Evolutionary conservation across 1,284 basidiomycete species (phyloP), one percentile per base, ranked within the genome.

Genomic region (Moesziomyces globuligerus): DNA sequence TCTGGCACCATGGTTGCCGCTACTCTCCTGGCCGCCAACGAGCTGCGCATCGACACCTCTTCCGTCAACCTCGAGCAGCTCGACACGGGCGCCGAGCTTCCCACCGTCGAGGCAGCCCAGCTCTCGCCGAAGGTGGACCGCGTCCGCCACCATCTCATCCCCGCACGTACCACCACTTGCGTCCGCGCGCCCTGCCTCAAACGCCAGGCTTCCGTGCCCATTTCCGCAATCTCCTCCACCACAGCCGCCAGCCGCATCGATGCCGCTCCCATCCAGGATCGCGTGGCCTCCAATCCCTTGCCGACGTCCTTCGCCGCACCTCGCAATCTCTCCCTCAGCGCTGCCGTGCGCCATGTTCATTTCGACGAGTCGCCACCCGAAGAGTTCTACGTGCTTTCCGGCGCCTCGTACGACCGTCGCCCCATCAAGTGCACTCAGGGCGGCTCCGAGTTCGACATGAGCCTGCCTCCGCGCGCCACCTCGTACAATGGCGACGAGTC

Each of bases 361-460:
- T 77, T 77, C 20, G 59, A 65, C 42, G 66, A 65, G 9, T 50
- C 64, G 20, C 75, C 75, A 4, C 75, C 75, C 20, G 67, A 75
- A 36, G 53, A 67, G 36, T 75, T 72, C 38, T 62, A 38, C 28
- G 74, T 72, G 2, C 66, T 71, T 20, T 71, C 65, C 7, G 57
- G 74, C 41, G 55, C 53, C 11, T 58, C 59, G 24, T 77, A 77
- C 51, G 75, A 77, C 47, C 75, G 75, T 23, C 48, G 59, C 34
- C 71, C 74, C 25, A 77, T 77, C 60, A 70, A 77, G 38, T 75
- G 73, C 50, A 77, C 75, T 2, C 71, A 68, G 26, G 70, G 66
- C 17, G 75, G 75, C 8, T 73, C 69, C 37, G 67, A 55, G 20
- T 71, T 70, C 29, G 75, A 77, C 54, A 69, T 77, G 54, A 74